These are phyloP conservation scores for Aspergillus pseudoterreus DNA, from an alignment of 2,329 filamentous ascomycete genomes.

Conservation along the genomic window DNA sequence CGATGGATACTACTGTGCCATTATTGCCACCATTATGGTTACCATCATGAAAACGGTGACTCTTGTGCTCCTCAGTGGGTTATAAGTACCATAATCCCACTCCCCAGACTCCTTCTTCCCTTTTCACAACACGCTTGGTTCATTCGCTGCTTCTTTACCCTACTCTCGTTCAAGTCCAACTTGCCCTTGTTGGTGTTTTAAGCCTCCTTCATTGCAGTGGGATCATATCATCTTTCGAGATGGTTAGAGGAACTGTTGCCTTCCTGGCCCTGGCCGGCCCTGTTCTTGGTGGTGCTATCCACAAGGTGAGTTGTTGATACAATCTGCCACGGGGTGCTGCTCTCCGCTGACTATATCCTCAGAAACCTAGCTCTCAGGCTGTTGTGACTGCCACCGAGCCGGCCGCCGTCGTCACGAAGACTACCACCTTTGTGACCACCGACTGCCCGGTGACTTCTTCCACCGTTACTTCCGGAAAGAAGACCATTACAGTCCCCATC, in stretches of 20 bases:
- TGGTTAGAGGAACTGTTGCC: constrained; percentile 34
- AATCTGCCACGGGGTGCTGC: neutral
- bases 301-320: neutral
- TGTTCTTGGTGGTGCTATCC: constrained; percentile 33
- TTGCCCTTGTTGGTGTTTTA: constrained; percentile 13
- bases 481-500: constrained; percentile 26
- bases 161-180: constrained; percentile 21
- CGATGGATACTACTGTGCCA: constrained; percentile 27
- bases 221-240: constrained; percentile 22
- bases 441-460: constrained; percentile 30
- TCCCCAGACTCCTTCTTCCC: neutral
- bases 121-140: constrained; percentile 9
- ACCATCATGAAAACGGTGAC: constrained; percentile 13
- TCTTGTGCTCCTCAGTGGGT: constrained; percentile 7
- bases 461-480: constrained; percentile 26
- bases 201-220: constrained; percentile 9
- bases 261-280: constrained; percentile 34
- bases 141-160: constrained; percentile 14
- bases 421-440: constrained; percentile 32
- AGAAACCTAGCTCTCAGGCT: neutral
- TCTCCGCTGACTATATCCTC: neutral
- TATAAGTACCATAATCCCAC: constrained; percentile 24
- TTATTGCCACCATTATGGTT: constrained; percentile 15
- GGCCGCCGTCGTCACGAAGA: constrained; percentile 24
- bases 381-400: constrained; percentile 8